Conservation (phyloP, 2,329 filamentous ascomycete species). For the Ilyonectria destructans region DNA sequence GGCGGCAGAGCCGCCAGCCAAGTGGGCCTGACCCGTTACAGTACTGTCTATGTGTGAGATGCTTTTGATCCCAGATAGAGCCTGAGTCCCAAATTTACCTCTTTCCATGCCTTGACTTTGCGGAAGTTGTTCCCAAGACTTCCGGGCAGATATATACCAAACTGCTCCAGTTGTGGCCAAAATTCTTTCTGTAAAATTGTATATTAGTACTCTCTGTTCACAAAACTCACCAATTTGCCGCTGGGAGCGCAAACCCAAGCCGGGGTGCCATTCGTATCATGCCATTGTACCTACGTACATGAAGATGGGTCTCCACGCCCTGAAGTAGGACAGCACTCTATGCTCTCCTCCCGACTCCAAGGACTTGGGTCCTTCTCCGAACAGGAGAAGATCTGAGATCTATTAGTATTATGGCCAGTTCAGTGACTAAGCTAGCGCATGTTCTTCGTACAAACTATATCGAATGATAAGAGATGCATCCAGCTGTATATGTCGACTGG, state of each 20-base stretch:
- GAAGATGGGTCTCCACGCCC: slow-evolving; percentile 18
- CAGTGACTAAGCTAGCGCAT: neutral
- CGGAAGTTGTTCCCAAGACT: slow-evolving; percentile 4
- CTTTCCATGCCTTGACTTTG: slow-evolving; percentile 13
- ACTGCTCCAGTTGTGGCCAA: neutral
- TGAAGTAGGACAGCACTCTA: slow-evolving; percentile 7
- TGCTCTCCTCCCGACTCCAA: slow-evolving; percentile 5
- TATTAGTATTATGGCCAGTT: neutral
- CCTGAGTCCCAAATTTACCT: neutral
- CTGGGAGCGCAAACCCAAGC: no score
- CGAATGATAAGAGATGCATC: slow-evolving; percentile 5
- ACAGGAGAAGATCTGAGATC: slow-evolving; percentile 1
- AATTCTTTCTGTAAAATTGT: slow-evolving; percentile 9
- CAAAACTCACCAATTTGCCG: no score
- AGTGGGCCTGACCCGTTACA: no score
- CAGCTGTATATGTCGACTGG: neutral
- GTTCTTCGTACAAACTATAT: slow-evolving; percentile 14
- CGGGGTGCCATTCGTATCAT: no score
- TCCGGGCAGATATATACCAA: slow-evolving; percentile 11
- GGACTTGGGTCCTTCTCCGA: slow-evolving; percentile 11
- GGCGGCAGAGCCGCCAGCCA: no score
- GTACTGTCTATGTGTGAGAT: neutral
- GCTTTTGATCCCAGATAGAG: no score
- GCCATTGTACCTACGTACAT: slow-evolving; percentile 7
- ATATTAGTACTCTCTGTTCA: no score